Evolutionary conservation across 306 rosid genomes (phyloP).

Genomic region (Vigna nakashimae): DNA sequence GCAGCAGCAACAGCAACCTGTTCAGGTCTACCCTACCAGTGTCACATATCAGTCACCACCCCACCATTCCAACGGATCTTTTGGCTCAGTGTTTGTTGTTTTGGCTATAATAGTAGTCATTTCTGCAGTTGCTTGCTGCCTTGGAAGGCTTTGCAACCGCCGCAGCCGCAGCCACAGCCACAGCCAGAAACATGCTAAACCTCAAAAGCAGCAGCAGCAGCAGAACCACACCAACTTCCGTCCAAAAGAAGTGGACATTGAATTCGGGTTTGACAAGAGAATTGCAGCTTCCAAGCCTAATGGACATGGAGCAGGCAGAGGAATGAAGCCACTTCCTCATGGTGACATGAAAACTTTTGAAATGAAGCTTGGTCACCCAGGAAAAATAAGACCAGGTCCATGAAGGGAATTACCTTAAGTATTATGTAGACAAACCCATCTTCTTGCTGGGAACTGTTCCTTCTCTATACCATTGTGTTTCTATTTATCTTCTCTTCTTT

Average conservation of each 20-base stretch:
- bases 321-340: slow-evolving; percentile 43
- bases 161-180: slow-evolving; percentile 40
- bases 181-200: slow-evolving; percentile 50
- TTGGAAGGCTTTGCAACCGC: slow-evolving; percentile 82
- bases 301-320: slow-evolving; percentile 53
- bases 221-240: slow-evolving; percentile 42
- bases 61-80: slow-evolving; percentile 83
- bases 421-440: slow-evolving; percentile 26
- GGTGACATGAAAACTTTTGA: slow-evolving; percentile 57
- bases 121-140: slow-evolving; percentile 86
- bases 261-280: slow-evolving; percentile 75
- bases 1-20: slow-evolving; percentile 67
- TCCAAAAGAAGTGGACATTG: slow-evolving; percentile 62
- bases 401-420: slow-evolving; percentile 35
- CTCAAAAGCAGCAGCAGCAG: slow-evolving; percentile 49
- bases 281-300: slow-evolving; percentile 55
- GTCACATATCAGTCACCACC: slow-evolving; percentile 57
- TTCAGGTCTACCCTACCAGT: slow-evolving; percentile 71
- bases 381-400: slow-evolving; percentile 52
- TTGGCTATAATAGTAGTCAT: slow-evolving; percentile 74
- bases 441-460: slow-evolving; percentile 39
- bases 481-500: slow-evolving; percentile 40
- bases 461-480: slow-evolving; percentile 32
- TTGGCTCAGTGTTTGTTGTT: slow-evolving; percentile 89
- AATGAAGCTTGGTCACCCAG: slow-evolving; percentile 54